Evolutionary conservation across 768 basidiomycete species (phyloP).

Genomic region (Suillus weaverae): DNA sequence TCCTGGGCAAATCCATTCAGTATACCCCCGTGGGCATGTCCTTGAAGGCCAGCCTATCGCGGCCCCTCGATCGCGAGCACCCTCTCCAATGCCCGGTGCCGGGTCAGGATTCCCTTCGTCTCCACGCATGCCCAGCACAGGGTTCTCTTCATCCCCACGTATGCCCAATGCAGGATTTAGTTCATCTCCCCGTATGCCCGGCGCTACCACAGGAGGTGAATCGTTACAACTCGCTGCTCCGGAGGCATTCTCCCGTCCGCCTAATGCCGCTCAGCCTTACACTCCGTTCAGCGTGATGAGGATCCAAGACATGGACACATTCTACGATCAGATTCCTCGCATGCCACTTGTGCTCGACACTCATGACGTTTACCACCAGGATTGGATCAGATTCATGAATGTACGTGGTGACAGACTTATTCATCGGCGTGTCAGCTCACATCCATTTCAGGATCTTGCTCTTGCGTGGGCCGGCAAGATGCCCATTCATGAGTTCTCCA

Average conservation of each 20-base stretch:
- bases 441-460: conserved; percentile 57
- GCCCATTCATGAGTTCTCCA: conserved; percentile 55
- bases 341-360: conserved; percentile 72
- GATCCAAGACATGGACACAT: conserved; percentile 75
- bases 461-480: conserved; percentile 78
- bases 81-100: conserved; percentile 54
- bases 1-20: conserved; percentile 20
- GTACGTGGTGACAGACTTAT: conserved; percentile 38
- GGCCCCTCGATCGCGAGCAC: conserved; percentile 39
- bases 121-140: conserved; percentile 29
- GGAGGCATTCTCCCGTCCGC: conserved; percentile 72
- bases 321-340: conserved; percentile 63
- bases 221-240: conserved; percentile 54
- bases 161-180: conserved; percentile 26
- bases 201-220: conserved; percentile 23
- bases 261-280: conserved; percentile 66
- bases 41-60: conserved; percentile 52
- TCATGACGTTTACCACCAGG: conserved; percentile 76
- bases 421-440: neutral
- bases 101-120: conserved; percentile 30
- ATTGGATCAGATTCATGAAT: conserved; percentile 80
- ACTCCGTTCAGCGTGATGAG: conserved; percentile 69
- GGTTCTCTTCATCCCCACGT: conserved; percentile 32
- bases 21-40: conserved; percentile 60
- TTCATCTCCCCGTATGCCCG: conserved; percentile 30